Percentiles rank a stretch among this genome's conserved stretches.
phyloP scores from a whole-genome alignment of 208 protist species.

The Vickermania ingenoplastis region DNA sequence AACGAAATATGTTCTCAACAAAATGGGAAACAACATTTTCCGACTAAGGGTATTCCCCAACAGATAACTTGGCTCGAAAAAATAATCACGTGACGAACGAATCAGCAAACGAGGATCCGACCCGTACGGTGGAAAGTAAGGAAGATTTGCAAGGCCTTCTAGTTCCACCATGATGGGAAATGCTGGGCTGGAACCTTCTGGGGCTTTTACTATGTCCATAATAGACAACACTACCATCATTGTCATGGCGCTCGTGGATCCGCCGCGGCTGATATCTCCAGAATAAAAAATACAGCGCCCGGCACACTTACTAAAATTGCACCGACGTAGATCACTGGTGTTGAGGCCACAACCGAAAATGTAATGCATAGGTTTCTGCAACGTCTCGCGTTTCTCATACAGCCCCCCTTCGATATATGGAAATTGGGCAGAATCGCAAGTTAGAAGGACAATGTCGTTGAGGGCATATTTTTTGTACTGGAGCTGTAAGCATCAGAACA shows the following conservation, averaged over 20 bases:
- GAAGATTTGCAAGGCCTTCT: constrained; percentile 58
- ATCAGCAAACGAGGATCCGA: constrained; percentile 38
- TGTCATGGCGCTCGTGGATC: constrained; percentile 73
- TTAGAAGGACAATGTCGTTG: constrained; percentile 70
- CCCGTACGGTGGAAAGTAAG: constrained; percentile 62
- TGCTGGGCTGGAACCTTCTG: constrained; percentile 14
- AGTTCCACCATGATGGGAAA: constrained; percentile 77
- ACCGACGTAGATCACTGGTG: constrained; percentile 45
- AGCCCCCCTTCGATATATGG: constrained; percentile 36
- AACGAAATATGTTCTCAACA: constrained; percentile 75
- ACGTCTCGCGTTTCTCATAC: neutral
- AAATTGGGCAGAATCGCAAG: constrained; percentile 55
- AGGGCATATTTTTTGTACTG: constrained; percentile 52
- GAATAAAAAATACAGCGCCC: constrained; percentile 67
- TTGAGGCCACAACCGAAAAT: constrained; percentile 70
- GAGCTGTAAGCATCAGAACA: constrained; percentile 49
- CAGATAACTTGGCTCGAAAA: constrained; percentile 78
- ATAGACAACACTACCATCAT: constrained; percentile 71
- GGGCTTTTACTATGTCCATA: constrained; percentile 47
- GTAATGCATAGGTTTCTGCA: constrained; percentile 40
- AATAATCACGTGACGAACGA: constrained; percentile 64
- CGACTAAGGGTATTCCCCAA: constrained; percentile 77
- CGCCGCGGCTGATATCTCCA: constrained; percentile 53
- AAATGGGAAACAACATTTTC: constrained; percentile 58
- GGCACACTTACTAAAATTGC: constrained; percentile 58